These are phyloP conservation scores for Trichoderma gracile DNA, from an alignment of 2,329 filamentous ascomycete genomes.

Conservation along the genomic window DNA sequence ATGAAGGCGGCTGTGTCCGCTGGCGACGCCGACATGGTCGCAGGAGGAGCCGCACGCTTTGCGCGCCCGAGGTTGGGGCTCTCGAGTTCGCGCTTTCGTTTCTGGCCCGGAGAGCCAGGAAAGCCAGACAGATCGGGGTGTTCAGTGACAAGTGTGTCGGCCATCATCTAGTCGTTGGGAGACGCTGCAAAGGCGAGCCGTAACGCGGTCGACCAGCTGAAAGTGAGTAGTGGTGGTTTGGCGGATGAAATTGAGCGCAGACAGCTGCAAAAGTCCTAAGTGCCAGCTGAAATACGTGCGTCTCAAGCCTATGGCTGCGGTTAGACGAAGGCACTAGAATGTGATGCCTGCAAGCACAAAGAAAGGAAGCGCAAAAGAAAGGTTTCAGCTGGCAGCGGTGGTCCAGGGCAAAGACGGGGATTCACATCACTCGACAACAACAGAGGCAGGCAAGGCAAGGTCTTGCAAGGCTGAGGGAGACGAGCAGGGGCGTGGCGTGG, in stretches of 20 bases:
- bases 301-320: conserved; percentile 8
- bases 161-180: conserved; percentile 40
- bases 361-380: conserved; percentile 13
- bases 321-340: conserved; percentile 18
- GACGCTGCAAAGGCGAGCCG: neutral
- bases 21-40: conserved; percentile 47
- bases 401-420: conserved; percentile 12
- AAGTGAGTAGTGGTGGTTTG: neutral
- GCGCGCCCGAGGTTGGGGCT: conserved; percentile 52
- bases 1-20: conserved; percentile 54
- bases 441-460: neutral
- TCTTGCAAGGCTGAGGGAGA: conserved; percentile 19
- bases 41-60: conserved; percentile 52
- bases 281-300: conserved; percentile 14
- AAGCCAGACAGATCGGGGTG: conserved; percentile 50
- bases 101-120: conserved; percentile 49
- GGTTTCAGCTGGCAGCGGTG: conserved; percentile 6
- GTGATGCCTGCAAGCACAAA: conserved; percentile 7
- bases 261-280: neutral
- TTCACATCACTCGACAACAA: conserved; percentile 17
- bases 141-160: conserved; percentile 49
- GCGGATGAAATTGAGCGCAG: neutral
- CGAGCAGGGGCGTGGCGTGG: neutral
- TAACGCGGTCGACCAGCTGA: neutral
- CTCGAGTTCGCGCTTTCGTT: conserved; percentile 56